Evolutionary conservation across 2,329 filamentous ascomycete species (phyloP), one percentile per base, ranked within the genome.

Genomic region (Talaromyces pinophilus): DNA sequence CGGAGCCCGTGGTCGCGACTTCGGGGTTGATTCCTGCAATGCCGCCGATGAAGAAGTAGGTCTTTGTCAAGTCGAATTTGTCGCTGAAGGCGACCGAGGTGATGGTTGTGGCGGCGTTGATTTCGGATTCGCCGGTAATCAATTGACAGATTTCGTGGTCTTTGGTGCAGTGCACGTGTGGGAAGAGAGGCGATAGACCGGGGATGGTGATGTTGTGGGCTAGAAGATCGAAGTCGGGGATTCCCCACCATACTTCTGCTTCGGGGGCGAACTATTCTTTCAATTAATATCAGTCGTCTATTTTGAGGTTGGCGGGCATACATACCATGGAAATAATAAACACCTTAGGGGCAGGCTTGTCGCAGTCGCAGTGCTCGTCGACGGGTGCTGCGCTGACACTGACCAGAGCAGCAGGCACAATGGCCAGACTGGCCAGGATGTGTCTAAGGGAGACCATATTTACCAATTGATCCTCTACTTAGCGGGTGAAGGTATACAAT

Each of bases 21-120:
- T 88, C 85, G 0, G 90, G 91, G 75, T 87, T 92, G 52, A 92
- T 83, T n/a, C 91, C 90, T 1, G 87, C 90, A 68, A 93, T 92
- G 2, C 90, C 91, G 0, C 84, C 87, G 35, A 91, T 76, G 66
- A 93, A 77, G 77, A 92, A 92, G 78, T 93, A 93, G 0, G 90
- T 90, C 59, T 81, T 76, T 1, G 79, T 83, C 13, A 93, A 82
- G 76, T 92, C 83, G 75, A 93, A 92, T 11, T 79, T 73, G 1
- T 80, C 74, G 0, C 87, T 90, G 15, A 88, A 82, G n/a, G 86
- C 80, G 10, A 92, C 81, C 0, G 90, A 86, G 57, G 84, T 84
- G 67, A 91, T 83, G 0, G 88, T 88, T 6, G 85, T 78, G 0
- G 91, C 91, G 0, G 91, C 89, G 74, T 93, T 93, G 80, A 93